Percentiles rank a stretch among this genome's conserved stretches.
Conservation (phyloP, 768 basidiomycete species). For the Collybia mongolica region DNA sequence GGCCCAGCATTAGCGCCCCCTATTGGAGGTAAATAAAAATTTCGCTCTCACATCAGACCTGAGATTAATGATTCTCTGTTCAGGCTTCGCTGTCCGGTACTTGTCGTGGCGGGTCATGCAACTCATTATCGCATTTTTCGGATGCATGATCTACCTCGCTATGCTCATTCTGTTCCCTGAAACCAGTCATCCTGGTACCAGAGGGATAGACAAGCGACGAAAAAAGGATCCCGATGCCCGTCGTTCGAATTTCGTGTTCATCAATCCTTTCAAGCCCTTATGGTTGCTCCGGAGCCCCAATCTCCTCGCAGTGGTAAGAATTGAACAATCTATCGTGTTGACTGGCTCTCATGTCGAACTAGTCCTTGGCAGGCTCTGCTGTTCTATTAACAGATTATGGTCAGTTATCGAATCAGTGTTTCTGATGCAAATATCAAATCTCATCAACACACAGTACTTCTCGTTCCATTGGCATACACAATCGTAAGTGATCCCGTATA, state of each 20-base stretch:
- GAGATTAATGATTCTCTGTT: background rate
- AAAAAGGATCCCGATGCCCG: conserved; percentile 13
- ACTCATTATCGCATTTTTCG: conserved; percentile 36
- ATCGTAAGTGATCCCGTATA: conserved; percentile 40
- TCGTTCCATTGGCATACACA: conserved; percentile 66
- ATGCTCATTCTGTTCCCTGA: conserved; percentile 58
- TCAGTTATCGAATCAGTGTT: conserved; percentile 17
- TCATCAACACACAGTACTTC: conserved; percentile 37
- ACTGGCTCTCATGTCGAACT: background rate
- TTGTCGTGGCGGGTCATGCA: conserved; percentile 70
- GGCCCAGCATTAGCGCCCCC: conserved; percentile 65
- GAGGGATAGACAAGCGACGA: conserved; percentile 49
- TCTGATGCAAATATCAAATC: conserved; percentile 18
- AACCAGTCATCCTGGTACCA: conserved; percentile 59
- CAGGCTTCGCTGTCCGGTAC: conserved; percentile 53
- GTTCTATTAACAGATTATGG: conserved; percentile 39
- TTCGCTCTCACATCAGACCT: background rate
- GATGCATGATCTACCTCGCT: conserved; percentile 34
- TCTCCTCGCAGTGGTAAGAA: conserved; percentile 50
- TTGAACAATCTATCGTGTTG: background rate
- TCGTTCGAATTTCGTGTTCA: conserved; percentile 32
- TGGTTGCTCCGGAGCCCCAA: conserved; percentile 58
- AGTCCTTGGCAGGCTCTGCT: conserved; percentile 29
- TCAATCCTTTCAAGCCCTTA: conserved; percentile 61
- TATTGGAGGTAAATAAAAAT: conserved; percentile 45